phyloP scores from a whole-genome alignment of 306 rosid genomes.

The Lithocarpus polystachyus region DNA sequence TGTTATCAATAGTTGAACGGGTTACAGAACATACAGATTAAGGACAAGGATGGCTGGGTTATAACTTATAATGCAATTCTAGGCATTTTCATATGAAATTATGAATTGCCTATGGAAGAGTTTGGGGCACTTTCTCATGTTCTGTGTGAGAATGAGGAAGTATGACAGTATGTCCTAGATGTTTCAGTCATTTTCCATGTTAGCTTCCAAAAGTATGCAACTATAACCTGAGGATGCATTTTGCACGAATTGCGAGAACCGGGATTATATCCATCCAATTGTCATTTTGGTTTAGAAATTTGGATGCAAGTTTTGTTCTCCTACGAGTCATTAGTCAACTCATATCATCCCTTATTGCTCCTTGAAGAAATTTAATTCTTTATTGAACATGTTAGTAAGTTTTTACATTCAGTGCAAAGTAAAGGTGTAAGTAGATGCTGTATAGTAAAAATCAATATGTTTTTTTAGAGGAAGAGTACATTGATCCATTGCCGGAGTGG shows the following conservation, averaged over 20 bases:
- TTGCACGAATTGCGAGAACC: background rate
- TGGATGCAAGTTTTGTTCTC: background rate
- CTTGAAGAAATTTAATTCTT: background rate
- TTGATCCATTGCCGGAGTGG: background rate
- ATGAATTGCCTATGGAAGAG: background rate
- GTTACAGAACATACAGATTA: background rate
- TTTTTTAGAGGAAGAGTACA: background rate
- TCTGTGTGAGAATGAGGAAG: background rate
- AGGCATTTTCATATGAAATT: background rate
- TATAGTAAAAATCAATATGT: background rate
- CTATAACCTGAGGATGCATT: background rate
- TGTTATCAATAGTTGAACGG: slow-evolving; percentile 1
- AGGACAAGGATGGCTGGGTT: slow-evolving; percentile 2
- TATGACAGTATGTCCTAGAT: background rate
- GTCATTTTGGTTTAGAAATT: background rate
- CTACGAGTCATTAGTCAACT: background rate
- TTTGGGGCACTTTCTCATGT: background rate
- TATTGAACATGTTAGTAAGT: background rate
- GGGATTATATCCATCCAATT: background rate
- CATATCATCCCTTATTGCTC: background rate
- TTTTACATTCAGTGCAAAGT: background rate
- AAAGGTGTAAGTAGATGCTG: background rate
- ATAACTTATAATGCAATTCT: background rate
- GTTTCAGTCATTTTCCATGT: background rate
- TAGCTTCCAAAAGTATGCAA: background rate